phyloP scores from a whole-genome alignment of 2,329 filamentous ascomycete genomes.

The Fusarium metavorans region DNA sequence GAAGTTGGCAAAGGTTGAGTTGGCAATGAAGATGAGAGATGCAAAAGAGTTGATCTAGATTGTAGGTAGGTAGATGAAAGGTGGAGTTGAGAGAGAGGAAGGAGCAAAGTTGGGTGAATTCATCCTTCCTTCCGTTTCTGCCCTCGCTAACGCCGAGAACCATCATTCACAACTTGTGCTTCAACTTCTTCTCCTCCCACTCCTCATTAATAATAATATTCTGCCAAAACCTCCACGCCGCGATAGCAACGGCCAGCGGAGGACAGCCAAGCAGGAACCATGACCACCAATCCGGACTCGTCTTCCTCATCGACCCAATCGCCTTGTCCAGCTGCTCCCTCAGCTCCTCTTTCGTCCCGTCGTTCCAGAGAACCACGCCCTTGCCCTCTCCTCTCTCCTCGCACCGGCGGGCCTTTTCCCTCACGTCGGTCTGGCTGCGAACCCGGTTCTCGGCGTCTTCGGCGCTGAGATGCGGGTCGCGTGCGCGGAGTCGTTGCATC shows the following conservation, averaged over 20 bases:
- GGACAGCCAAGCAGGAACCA: constrained; percentile 77
- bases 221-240: constrained; percentile 77
- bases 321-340: constrained; percentile 73
- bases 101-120: neutral
- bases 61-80: neutral
- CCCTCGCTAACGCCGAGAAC: neutral
- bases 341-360: constrained; percentile 78
- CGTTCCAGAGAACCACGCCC: constrained; percentile 93
- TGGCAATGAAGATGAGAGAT: neutral
- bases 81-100: neutral
- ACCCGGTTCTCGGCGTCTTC: constrained; percentile 92
- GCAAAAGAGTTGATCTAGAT: neutral
- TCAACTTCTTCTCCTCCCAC: constrained; percentile 72
- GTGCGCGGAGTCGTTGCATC: constrained; percentile 79
- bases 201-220: constrained; percentile 77
- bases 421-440: constrained; percentile 85
- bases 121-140: neutral
- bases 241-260: constrained; percentile 77
- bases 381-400: constrained; percentile 71
- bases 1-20: neutral
- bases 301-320: constrained; percentile 70
- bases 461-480: constrained; percentile 82
- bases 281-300: constrained; percentile 88
- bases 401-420: constrained; percentile 83
- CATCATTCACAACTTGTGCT: constrained; percentile 39